Conservation (phyloP, 768 basidiomycete genomes). For the Russula ochroleuca region DNA sequence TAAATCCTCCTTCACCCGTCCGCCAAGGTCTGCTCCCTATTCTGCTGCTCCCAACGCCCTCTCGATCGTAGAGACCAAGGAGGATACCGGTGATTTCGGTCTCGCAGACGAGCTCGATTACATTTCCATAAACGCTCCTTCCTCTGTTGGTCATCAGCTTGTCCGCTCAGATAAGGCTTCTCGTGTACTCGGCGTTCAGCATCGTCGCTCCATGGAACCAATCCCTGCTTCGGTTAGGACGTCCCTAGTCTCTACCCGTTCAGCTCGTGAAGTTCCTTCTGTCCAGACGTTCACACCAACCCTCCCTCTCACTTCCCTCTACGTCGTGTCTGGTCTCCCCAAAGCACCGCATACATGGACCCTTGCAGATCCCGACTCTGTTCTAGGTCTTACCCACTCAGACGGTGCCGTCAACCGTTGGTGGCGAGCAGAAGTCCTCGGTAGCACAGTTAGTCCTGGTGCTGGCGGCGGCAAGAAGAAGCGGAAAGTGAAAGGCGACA, state of each 20-base stretch:
- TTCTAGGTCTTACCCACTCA: constrained; percentile 73
- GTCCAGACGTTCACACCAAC: constrained; percentile 63
- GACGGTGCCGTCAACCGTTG: constrained; percentile 84
- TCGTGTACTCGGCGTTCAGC: constrained; percentile 68
- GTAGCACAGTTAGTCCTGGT: constrained; percentile 80
- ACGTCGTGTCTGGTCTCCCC: constrained; percentile 83
- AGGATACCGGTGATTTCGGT: constrained; percentile 35
- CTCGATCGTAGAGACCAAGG: constrained; percentile 13
- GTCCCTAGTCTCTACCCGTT: constrained; percentile 74
- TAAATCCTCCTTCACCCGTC: constrained; percentile 3
- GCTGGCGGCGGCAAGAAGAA: constrained; percentile 71
- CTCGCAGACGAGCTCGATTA: constrained; percentile 75
- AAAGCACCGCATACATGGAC: constrained; percentile 91
- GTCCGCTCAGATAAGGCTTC: constrained; percentile 69
- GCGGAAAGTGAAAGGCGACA: constrained; percentile 58
- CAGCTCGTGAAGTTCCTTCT: constrained; percentile 52
- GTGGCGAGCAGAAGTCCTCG: constrained; percentile 90
- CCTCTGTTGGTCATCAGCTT: constrained; percentile 34
- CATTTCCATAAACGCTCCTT: constrained; percentile 46
- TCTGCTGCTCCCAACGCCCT: background rate
- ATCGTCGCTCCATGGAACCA: constrained; percentile 78
- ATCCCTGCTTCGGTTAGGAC: constrained; percentile 73
- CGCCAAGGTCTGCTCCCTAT: constrained; percentile 3
- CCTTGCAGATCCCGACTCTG: constrained; percentile 77
- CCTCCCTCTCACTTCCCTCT: constrained; percentile 74